A percentile compares a stretch with the other conserved stretches of the same genome.
Evolutionary conservation across 768 basidiomycete genomes (phyloP).

Genomic region (Obba rivulosa): DNA sequence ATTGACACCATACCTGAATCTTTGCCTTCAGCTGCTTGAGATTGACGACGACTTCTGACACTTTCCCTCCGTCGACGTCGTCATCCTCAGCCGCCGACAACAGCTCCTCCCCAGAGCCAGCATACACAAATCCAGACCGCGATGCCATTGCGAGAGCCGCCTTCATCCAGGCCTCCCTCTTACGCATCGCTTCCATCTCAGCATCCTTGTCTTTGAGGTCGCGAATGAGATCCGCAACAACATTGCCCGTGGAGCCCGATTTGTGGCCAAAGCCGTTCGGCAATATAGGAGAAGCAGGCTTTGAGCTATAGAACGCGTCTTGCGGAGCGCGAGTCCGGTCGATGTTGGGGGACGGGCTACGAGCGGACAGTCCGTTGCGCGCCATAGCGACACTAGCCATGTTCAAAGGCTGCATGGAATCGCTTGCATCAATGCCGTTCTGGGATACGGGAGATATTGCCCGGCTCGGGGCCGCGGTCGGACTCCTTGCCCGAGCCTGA

Average conservation of each 20-base stretch:
- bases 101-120: constrained; percentile 42
- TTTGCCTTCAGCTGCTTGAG: constrained; percentile 87
- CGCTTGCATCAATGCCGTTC: constrained; percentile 23
- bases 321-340: constrained; percentile 51
- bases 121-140: constrained; percentile 70
- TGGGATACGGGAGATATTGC: constrained; percentile 49
- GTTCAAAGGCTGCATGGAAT: constrained; percentile 35
- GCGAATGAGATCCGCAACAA: constrained; percentile 68
- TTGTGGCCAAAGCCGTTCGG: constrained; percentile 45
- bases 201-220: constrained; percentile 80
- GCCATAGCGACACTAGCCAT: constrained; percentile 52
- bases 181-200: constrained; percentile 72
- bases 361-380: constrained; percentile 43
- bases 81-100: constrained; percentile 29
- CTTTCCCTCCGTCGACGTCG: constrained; percentile 44
- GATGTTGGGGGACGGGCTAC: constrained; percentile 54
- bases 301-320: constrained; percentile 53
- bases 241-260: constrained; percentile 56
- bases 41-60: constrained; percentile 68
- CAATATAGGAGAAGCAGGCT: constrained; percentile 35
- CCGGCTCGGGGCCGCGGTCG: constrained; percentile 37
- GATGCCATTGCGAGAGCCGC: constrained; percentile 71
- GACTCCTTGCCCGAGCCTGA: constrained; percentile 55
- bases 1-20: constrained; percentile 62
- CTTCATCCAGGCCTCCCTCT: constrained; percentile 82